Percentiles rank a stretch among this genome's conserved stretches.
Conservation (phyloP, 495 filamentous ascomycete genomes). For the Penicillium soppii region DNA sequence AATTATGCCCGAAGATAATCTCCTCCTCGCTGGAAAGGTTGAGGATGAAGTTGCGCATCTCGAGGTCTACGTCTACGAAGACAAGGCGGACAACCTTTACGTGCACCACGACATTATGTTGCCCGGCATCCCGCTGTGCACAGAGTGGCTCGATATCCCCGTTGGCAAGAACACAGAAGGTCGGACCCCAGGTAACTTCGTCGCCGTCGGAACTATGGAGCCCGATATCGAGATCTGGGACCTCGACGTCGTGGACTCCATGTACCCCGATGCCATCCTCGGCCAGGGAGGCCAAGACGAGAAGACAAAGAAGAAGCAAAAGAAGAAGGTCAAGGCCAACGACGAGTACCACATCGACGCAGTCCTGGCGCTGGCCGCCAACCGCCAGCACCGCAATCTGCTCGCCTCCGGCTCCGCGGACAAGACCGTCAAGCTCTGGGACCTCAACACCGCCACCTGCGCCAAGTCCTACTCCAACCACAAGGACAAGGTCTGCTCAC, state of each 20-base stretch:
- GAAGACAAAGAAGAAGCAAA: slow-evolving; percentile 63
- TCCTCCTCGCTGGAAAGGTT: slow-evolving; percentile 86
- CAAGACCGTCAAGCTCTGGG: slow-evolving; percentile 96
- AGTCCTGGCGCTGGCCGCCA: slow-evolving; percentile 84
- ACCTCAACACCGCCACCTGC: slow-evolving; percentile 84
- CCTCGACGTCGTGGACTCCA: slow-evolving; percentile 89
- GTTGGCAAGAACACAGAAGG: slow-evolving; percentile 65
- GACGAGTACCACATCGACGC: slow-evolving; percentile 94
- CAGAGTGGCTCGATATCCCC: slow-evolving; percentile 92
- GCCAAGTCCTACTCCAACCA: slow-evolving; percentile 90
- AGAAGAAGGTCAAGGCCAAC: slow-evolving; percentile 81
- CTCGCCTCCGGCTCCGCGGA: slow-evolving; percentile 96
- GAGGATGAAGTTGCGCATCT: slow-evolving; percentile 97
- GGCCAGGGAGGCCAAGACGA: slow-evolving; percentile 70
- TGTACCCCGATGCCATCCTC: slow-evolving; percentile 96
- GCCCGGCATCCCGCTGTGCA: slow-evolving; percentile 88
- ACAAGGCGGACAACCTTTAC: slow-evolving; percentile 89
- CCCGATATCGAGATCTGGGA: slow-evolving; percentile 99
- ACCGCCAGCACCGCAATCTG: slow-evolving; percentile 88
- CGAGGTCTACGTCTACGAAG: slow-evolving; percentile 97
- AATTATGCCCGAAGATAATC: slow-evolving; percentile 87
- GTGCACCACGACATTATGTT: slow-evolving; percentile 99
- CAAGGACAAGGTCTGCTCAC: slow-evolving; percentile 93
- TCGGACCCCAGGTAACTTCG: slow-evolving; percentile 72
- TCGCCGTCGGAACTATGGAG: slow-evolving; percentile 94